Evolutionary conservation across 768 basidiomycete genomes (phyloP), one percentile per base, ranked within the genome.

Genomic region (Boletus subparvulus): DNA sequence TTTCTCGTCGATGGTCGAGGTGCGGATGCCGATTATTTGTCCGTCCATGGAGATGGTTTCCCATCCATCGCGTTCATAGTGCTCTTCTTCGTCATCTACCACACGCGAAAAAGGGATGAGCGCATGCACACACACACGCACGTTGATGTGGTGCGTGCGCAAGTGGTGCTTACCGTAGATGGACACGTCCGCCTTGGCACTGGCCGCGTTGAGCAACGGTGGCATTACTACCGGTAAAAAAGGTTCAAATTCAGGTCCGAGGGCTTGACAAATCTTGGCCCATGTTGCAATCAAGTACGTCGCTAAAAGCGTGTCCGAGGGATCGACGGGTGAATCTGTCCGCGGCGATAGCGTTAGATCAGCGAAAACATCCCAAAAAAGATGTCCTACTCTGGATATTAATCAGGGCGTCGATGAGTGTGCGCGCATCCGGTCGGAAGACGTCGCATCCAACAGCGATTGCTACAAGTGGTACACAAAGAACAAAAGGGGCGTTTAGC

Each of bases 141-240:
- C 39, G n/a, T 17, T 40, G 39, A 11, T 19, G 17, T n/a, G 10
- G 13, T 24, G 4, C 4, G 13, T 1, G 2, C 7, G 13, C 39
- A 44, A 33, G 12, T 14, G 4, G 43, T 14, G 35, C 58, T 47
- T 63, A 88, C 89, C 84, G 55, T 87, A 87, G 16, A 90, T 74
- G 1, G 85, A 85, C 16, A 93, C 80, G 61, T 92, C 90, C 0
- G 88, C 85, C 71, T 92, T 92, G n/a, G 85, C 83, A 32, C 85
- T 80, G 4, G 94, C 94, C 0, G 88, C 83, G 6, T 81, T 78
- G 24, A 94, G 76, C 12, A 95, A 71, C 0, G 83, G 80, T 0
- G 92, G 90, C 84, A 95, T 92, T 3, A 94, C 92, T 16, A 88
- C 80, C 0, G 87, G 86, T 3, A 95, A 79, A 69, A 91, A 95